phyloP scores from a whole-genome alignment of 2,329 filamentous ascomycete species.

The Nigrospora osmanthi region DNA sequence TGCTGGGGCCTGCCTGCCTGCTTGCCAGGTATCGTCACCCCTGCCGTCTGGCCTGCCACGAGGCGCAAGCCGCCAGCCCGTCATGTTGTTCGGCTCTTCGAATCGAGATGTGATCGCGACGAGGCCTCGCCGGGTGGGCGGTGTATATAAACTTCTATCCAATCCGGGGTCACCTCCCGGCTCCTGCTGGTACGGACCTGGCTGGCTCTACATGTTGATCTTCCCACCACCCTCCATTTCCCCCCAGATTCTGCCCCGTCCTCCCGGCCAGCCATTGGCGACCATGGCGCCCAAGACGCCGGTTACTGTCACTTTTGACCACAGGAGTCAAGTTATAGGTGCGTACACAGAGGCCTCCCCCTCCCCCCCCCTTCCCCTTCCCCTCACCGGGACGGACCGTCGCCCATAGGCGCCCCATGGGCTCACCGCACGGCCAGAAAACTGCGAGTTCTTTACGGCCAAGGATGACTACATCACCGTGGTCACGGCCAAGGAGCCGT shows the following conservation, averaged over 20 bases:
- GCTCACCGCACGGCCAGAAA: conserved; percentile 6
- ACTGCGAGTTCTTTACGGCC: conserved; percentile 19
- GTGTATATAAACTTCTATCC: too few species aligned
- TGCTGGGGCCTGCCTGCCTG: too few species aligned
- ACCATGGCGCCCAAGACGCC: neutral
- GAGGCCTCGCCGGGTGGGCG: too few species aligned
- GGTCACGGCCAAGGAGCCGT: conserved; percentile 12
- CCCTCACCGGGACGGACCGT: too few species aligned
- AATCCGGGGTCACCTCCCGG: too few species aligned
- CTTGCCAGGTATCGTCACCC: too few species aligned
- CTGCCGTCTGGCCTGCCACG: too few species aligned
- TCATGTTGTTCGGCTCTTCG: too few species aligned
- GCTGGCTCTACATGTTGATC: neutral
- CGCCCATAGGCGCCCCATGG: neutral
- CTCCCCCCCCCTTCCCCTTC: too few species aligned
- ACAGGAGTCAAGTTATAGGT: conserved; percentile 17
- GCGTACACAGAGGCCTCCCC: conserved; percentile 5
- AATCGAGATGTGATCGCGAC: too few species aligned
- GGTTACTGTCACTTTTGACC: conserved; percentile 9
- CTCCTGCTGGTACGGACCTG: too few species aligned
- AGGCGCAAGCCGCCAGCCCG: too few species aligned
- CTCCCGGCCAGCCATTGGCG: neutral
- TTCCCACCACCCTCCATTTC: neutral
- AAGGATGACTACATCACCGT: conserved; percentile 17
- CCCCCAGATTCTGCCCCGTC: neutral